Conservation (phyloP, 257 asterid species). For the Plantago elongata region DNA sequence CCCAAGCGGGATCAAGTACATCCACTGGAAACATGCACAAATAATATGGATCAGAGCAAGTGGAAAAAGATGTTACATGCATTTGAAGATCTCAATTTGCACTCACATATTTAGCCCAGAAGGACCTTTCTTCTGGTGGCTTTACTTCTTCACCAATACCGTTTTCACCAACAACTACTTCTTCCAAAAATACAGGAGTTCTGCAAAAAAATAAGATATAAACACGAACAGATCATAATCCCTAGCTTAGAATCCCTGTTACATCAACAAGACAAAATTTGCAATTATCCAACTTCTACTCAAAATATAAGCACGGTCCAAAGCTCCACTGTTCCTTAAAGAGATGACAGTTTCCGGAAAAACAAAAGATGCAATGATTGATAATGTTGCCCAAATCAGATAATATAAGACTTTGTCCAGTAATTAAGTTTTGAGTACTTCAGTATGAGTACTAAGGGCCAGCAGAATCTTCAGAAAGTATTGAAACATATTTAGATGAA, state of each 20-base stretch:
- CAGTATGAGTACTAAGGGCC: slow-evolving; percentile 3
- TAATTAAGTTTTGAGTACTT: slow-evolving; percentile 8
- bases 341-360: background rate
- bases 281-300: no score
- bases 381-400: no score
- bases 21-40: slow-evolving; percentile 56
- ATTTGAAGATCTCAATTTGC: slow-evolving; percentile 8
- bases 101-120: slow-evolving; percentile 99
- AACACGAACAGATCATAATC: no score
- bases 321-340: background rate
- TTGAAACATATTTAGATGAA: background rate
- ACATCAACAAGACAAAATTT: background rate
- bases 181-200: slow-evolving; percentile 81
- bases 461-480: slow-evolving; percentile 5
- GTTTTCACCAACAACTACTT: slow-evolving; percentile 50
- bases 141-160: slow-evolving; percentile 63
- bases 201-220: slow-evolving; percentile 40
- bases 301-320: no score
- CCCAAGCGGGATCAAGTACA: slow-evolving; percentile 95
- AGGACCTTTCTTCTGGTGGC: slow-evolving; percentile 89
- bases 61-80: slow-evolving; percentile 1
- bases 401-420: background rate
- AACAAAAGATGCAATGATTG: background rate
- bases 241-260: no score
- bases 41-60: slow-evolving; percentile 3